Evolutionary conservation across 306 rosid species (phyloP).

Genomic region (Arachis stenosperma): DNA sequence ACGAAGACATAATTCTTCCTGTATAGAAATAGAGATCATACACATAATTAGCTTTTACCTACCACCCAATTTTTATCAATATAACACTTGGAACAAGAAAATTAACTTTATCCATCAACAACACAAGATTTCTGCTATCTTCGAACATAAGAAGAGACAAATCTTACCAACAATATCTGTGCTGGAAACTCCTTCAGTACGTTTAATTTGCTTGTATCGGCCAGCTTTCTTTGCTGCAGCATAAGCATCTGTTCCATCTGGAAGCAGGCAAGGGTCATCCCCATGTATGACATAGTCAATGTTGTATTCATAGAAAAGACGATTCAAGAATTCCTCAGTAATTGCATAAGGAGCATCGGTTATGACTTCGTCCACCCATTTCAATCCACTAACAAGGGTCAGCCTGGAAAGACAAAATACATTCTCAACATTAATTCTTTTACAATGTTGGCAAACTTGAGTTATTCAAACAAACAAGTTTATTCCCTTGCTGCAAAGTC

Average conservation of each 20-base stretch:
- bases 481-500: neutral
- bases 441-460: neutral
- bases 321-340: constrained; percentile 87
- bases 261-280: constrained; percentile 99
- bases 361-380: constrained; percentile 99
- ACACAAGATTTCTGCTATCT: constrained; percentile 14
- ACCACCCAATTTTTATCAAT: constrained; percentile 8
- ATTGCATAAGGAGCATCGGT: constrained; percentile 95
- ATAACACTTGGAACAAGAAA: constrained; percentile 19
- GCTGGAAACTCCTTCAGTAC: constrained; percentile 99
- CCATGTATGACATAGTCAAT: constrained; percentile 97
- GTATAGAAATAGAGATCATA: constrained; percentile 37
- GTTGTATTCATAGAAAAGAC: constrained; percentile 89
- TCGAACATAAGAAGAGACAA: constrained; percentile 42
- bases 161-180: constrained; percentile 97
- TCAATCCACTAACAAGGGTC: constrained; percentile 93
- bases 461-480: constrained; percentile 20
- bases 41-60: constrained; percentile 29
- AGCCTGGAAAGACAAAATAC: constrained; percentile 56
- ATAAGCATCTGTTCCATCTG: constrained; percentile 99
- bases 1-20: constrained; percentile 89
- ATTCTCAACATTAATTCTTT: constrained; percentile 19
- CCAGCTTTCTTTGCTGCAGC: constrained; percentile 96
- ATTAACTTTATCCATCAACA: neutral
- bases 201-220: constrained; percentile 97